Conservation (phyloP, 805 yeast genomes). For the Diddensiella santjacobensis region DNA sequence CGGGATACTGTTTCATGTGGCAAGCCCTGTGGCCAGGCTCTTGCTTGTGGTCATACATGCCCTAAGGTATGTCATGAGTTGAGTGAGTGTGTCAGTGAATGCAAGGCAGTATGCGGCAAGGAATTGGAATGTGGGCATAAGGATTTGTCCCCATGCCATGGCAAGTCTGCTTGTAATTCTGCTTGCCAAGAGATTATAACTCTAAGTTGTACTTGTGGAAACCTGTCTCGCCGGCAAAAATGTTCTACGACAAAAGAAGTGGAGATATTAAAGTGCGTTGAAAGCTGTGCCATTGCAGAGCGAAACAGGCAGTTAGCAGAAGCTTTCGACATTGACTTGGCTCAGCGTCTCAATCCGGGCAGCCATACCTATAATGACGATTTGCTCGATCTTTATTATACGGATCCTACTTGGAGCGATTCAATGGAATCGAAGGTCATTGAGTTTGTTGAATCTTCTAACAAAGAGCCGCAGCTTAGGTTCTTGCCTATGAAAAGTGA, state of each 20-base stretch:
- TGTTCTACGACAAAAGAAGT: constrained; percentile 48
- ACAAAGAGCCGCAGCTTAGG: constrained; percentile 42
- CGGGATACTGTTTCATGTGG: constrained; percentile 69
- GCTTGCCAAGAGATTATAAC: constrained; percentile 43
- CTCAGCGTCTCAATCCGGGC: constrained; percentile 21
- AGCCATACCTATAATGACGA: constrained; percentile 44
- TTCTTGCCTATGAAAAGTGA: constrained; percentile 71
- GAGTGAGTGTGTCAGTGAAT: constrained; percentile 57
- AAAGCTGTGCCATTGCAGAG: constrained; percentile 56
- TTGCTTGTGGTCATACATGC: constrained; percentile 54
- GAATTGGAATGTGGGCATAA: constrained; percentile 62
- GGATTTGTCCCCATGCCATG: constrained; percentile 65
- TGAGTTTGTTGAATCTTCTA: constrained; percentile 40
- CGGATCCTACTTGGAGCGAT: constrained; percentile 66
- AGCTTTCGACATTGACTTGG: constrained; percentile 50
- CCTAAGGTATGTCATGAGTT: constrained; percentile 51
- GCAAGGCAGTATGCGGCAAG: constrained; percentile 57
- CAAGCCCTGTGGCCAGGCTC: constrained; percentile 50
- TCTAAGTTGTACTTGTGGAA: constrained; percentile 63
- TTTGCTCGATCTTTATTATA: constrained; percentile 44
- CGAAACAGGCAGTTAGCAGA: constrained; percentile 60
- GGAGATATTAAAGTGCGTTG: constrained; percentile 56
- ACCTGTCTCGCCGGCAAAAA: constrained; percentile 41
- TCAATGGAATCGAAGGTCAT: constrained; percentile 54
- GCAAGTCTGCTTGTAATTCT: constrained; percentile 42